Evolutionary conservation across 352 stramenopile genomes (phyloP).

Genomic region (Pythium phragmitis): DNA sequence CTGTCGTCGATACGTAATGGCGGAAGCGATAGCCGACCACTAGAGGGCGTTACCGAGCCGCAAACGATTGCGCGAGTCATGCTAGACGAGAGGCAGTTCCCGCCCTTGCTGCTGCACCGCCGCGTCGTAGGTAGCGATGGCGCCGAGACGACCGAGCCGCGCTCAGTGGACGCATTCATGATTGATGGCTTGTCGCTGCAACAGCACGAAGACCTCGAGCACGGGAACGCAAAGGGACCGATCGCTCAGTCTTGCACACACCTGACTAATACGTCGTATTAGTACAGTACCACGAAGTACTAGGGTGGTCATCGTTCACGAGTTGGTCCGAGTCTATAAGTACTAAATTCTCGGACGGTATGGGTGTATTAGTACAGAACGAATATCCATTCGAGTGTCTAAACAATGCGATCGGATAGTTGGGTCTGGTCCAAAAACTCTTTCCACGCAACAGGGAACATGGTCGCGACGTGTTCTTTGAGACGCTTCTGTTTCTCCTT

Average conservation of each 20-base stretch:
- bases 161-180: too few relatives aligned
- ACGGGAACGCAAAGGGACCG: too few relatives aligned
- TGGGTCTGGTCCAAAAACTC: conserved; percentile 55
- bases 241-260: too few relatives aligned
- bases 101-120: conserved; percentile 8
- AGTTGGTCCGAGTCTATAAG: too few relatives aligned
- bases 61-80: conserved; percentile 19
- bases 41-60: conserved; percentile 1
- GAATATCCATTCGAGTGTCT: neutral
- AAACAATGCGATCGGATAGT: conserved; percentile 35
- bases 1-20: neutral
- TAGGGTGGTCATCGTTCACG: too few relatives aligned
- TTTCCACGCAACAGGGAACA: conserved; percentile 76
- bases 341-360: too few relatives aligned
- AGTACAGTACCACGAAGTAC: too few relatives aligned
- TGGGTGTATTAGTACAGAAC: too few relatives aligned
- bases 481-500: conserved; percentile 29
- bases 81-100: conserved; percentile 19
- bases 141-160: neutral
- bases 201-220: too few relatives aligned
- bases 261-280: too few relatives aligned
- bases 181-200: too few relatives aligned
- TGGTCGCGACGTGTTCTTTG: conserved; percentile 49
- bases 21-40: neutral
- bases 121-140: neutral